Conservation (phyloP, 2,329 filamentous ascomycete species). For the Colletotrichum paranaense region DNA sequence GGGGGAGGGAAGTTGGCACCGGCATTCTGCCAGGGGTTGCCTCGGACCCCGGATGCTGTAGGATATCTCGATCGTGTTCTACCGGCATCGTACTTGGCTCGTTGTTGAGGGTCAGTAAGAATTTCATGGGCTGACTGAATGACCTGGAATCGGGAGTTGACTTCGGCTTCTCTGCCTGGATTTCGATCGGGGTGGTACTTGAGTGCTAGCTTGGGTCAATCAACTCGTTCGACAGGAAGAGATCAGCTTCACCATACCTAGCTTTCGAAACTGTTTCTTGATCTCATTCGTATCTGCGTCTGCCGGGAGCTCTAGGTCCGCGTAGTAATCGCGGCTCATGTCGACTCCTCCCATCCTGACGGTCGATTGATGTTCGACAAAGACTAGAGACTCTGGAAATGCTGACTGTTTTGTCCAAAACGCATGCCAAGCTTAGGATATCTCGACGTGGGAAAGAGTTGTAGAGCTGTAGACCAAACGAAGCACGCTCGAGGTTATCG, state of each 20-base stretch:
- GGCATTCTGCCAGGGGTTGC: constrained; percentile 67
- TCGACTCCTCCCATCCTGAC: constrained; percentile 76
- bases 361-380: constrained; percentile 7
- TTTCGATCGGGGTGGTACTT: constrained; percentile 93
- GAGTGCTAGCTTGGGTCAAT: constrained; percentile 66
- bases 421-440: constrained; percentile 12
- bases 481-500: background rate
- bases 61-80: constrained; percentile 54
- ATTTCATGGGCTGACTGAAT: constrained; percentile 91
- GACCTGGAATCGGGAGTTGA: constrained; percentile 84
- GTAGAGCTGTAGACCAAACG: background rate
- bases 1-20: constrained; percentile 62
- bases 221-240: constrained; percentile 20
- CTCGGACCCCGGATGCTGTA: constrained; percentile 64
- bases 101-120: constrained; percentile 61
- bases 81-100: constrained; percentile 64
- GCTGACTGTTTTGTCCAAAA: background rate
- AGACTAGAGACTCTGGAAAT: background rate
- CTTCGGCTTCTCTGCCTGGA: constrained; percentile 82
- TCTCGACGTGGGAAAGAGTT: background rate
- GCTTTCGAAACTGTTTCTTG: constrained; percentile 87
- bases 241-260: constrained; percentile 62
- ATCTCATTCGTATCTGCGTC: constrained; percentile 79
- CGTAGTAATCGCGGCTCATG: constrained; percentile 82
- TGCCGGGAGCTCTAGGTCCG: constrained; percentile 78